These are phyloP conservation scores for Ramaria rubella DNA, from an alignment of 768 basidiomycete genomes.

Conservation along the genomic window DNA sequence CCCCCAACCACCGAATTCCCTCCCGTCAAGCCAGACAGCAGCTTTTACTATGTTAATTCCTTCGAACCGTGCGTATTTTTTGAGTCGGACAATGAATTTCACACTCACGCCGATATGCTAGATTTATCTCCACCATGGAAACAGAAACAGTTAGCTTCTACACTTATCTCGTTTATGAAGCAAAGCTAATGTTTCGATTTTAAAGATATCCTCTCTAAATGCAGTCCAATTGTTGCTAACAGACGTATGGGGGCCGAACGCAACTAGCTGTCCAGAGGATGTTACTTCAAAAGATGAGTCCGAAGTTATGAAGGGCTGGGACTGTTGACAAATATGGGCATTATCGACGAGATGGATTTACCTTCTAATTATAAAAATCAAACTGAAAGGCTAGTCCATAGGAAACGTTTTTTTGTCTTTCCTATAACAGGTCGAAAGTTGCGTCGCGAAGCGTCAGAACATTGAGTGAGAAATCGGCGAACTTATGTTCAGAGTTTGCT, in stretches of 20 bases:
- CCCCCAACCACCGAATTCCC: constrained; percentile 64
- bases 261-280: constrained; percentile 53
- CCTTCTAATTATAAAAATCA: no score
- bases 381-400: no score
- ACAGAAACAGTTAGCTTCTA: constrained; percentile 59
- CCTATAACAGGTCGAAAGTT: no score
- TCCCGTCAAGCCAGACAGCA: constrained; percentile 67
- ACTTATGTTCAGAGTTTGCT: no score
- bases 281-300: constrained; percentile 27
- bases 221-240: constrained; percentile 71
- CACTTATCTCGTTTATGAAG: not conserved
- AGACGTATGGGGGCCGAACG: constrained; percentile 55
- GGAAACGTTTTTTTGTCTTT: no score
- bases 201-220: constrained; percentile 57
- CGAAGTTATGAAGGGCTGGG: constrained; percentile 72
- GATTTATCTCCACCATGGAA: constrained; percentile 91
- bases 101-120: constrained; percentile 20
- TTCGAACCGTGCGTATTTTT: constrained; percentile 70
- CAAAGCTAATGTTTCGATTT: not conserved
- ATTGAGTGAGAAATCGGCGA: no score
- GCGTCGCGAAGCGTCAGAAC: no score
- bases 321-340: constrained; percentile 42
- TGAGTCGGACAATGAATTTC: not conserved
- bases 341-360: no score
- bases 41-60: constrained; percentile 86